Evolutionary conservation across 139 green algal species (phyloP).

Genomic region (Pleodorina starrii): DNA sequence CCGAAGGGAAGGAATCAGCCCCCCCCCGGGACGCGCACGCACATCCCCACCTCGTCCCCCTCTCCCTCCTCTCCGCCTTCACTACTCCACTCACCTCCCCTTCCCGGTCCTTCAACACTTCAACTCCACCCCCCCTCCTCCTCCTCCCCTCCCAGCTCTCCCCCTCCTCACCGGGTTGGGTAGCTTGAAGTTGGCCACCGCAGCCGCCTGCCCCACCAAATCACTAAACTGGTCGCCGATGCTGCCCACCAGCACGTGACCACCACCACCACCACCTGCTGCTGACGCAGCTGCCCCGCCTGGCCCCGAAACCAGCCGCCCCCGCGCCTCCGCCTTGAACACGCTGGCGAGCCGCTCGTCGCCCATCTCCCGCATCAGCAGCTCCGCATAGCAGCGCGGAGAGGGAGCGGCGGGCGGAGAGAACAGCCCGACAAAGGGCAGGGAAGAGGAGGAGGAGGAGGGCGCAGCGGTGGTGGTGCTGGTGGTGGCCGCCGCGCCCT

Average conservation of each 20-base stretch:
- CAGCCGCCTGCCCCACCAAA: conserved; percentile 59
- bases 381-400: conserved; percentile 64
- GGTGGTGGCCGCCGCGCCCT: not conserved
- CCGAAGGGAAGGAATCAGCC: too few relatives aligned
- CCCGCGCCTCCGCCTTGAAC: conserved; percentile 74
- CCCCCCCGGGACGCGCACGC: too few relatives aligned
- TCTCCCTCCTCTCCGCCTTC: too few relatives aligned
- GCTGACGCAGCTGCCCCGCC: too few relatives aligned
- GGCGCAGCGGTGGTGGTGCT: not conserved
- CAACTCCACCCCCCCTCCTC: too few relatives aligned
- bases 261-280: too few relatives aligned
- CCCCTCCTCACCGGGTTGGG: conserved; percentile 69
- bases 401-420: not conserved
- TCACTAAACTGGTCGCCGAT: conserved; percentile 66
- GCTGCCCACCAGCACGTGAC: conserved; percentile 46
- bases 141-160: too few relatives aligned
- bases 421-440: not conserved
- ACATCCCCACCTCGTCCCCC: too few relatives aligned
- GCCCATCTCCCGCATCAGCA: conserved; percentile 62
- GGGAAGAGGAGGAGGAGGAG: not conserved
- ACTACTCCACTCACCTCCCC: too few relatives aligned
- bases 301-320: conserved; percentile 57
- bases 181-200: conserved; percentile 66
- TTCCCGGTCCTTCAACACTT: too few relatives aligned
- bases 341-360: conserved; percentile 61